Base-by-base conservation (phyloP, 495 filamentous ascomycete genomes). In the Xylaria telfairii region DNA sequence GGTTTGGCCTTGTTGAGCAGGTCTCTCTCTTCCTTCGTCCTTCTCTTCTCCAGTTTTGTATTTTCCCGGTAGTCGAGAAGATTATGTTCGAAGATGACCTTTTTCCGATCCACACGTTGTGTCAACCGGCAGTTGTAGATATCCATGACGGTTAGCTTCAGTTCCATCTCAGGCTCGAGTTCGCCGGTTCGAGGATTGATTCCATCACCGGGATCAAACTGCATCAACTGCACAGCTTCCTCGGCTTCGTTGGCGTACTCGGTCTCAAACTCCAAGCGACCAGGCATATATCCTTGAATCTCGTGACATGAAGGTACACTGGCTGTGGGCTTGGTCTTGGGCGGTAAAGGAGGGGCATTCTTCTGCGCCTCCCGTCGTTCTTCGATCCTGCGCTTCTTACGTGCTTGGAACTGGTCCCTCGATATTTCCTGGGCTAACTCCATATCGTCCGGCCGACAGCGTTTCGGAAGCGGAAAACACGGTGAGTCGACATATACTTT, bases 231-330 rank as follows among this genome's bases (percentile, higher is more conserved):
- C 15, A 99, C 96, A 0, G 95, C 95, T 81, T 98, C 96, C 80
- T 99, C 96, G 0, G 96, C 96, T 74, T 98, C 96, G 79, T 99
- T 98, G 75, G 94, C 90, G 79, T 95, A 97, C 75, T 99, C 96
- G 0, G 93, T 97, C 85, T 99, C 96, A 75, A 98, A 99, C 77
- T 99, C 96, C 69, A 99, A 82, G 24, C 96, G 93, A 44, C 96
- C 96, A 3, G 96, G 96, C 96, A 99, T 99, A 80, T 97, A 99
- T 4, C 96, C 96, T 78, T 96, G 92, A 34, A 99, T 95, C 79
- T 99, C 96, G 80, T 99, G 96, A 78, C 96, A 98, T 34, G 95
- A 88, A 19, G 96, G 96, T 4, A 96, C 93, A 83, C 91, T 94
- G 30, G 95, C 93, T 2, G 95, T 98, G 0, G 96, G 96, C 76